Base-by-base conservation (phyloP, 352 stramenopile species). In the Globisporangium canariense region DNA sequence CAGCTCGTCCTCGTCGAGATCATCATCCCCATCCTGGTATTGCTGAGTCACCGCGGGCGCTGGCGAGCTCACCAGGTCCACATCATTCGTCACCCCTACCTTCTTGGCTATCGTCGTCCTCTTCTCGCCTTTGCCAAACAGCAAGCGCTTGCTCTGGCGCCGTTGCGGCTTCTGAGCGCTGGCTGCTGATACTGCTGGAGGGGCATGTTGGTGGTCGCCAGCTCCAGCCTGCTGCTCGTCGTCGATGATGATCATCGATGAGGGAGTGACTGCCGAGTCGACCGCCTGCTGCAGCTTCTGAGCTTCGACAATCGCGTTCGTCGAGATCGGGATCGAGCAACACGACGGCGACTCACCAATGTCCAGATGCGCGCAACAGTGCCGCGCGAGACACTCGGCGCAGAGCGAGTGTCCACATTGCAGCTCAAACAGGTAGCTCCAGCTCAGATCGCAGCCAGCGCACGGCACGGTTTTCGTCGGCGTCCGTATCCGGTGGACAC, bases 221-320 rank as follows among this genome's bases (percentile, higher is more conserved):
- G 16, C 2, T 25, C 49, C 25, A 20, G 9, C 25, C 25, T 53
- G 60, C 13, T 53, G 49, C 6, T 53, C 36, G 16, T 65, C 60
- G 3, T 65, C 49, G 25, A 59, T 58, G 36, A 65, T 22, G 49
- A 65, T 58, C 22, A 56, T 63, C 58, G 34, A 56, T 11, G 36
- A 41, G 9, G 36, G 11, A 4, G 30, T 22, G 11, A 49, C 4
- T 18, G 3, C 25, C n/a, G 20, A 7, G n/a, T 1, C 30, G 4
- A 46, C 6, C 13, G 34, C 20, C 10, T 36, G 9, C 10, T 36
- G 9, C 9, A 52, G 36, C 2, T 25, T 4, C 14, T 55, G 51
- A 36, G 36, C 36, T 41, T 41, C 36, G 9, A 25, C 5, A 10
- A 51, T 20, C 18, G 20, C n/a, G 16, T 20, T n/a, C 3, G 38